These are phyloP conservation scores for Thozetella sp. DNA, from an alignment of 495 filamentous ascomycete genomes.

Conservation along the genomic window DNA sequence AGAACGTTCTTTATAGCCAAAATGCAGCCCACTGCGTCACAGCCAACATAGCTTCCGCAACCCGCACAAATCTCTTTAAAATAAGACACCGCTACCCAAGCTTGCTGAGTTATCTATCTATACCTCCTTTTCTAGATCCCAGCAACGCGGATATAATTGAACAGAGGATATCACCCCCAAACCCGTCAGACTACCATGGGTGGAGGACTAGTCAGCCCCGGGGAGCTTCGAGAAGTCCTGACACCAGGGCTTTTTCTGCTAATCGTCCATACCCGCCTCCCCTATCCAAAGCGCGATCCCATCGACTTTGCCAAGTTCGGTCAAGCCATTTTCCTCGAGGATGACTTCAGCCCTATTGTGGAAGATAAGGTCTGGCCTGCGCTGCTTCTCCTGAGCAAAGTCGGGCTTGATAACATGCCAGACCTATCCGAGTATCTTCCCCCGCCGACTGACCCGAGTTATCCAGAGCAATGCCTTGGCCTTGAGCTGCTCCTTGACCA, in stretches of 20 bases:
- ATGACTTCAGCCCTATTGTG: constrained; percentile 2
- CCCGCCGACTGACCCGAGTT: constrained; percentile 10
- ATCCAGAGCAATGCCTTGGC: constrained; percentile 17
- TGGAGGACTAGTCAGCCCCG: background rate
- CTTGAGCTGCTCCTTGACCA: constrained; percentile 22
- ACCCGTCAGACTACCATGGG: background rate
- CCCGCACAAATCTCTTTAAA: background rate
- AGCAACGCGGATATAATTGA: background rate
- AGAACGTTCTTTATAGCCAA: background rate
- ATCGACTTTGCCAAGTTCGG: constrained; percentile 15
- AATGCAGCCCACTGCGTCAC: background rate
- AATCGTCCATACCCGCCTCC: constrained; percentile 8
- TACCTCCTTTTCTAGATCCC: background rate
- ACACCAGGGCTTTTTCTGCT: constrained; percentile 11
- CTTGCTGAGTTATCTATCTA: background rate
- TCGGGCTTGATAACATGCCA: constrained; percentile 13
- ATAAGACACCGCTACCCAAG: background rate
- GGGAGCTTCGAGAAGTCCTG: constrained; percentile 7
- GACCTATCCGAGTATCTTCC: constrained; percentile 16
- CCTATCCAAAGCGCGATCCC: constrained; percentile 4
- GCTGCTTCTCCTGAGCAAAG: constrained; percentile 12
- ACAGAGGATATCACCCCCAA: background rate
- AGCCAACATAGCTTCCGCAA: background rate
- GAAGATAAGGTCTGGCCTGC: constrained; percentile 6
- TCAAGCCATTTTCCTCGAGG: constrained; percentile 12